A percentile compares a stretch with the other conserved stretches of the same genome.
phyloP scores from a whole-genome alignment of 1,284 basidiomycete species.

The Ustilago xerochloae region DNA sequence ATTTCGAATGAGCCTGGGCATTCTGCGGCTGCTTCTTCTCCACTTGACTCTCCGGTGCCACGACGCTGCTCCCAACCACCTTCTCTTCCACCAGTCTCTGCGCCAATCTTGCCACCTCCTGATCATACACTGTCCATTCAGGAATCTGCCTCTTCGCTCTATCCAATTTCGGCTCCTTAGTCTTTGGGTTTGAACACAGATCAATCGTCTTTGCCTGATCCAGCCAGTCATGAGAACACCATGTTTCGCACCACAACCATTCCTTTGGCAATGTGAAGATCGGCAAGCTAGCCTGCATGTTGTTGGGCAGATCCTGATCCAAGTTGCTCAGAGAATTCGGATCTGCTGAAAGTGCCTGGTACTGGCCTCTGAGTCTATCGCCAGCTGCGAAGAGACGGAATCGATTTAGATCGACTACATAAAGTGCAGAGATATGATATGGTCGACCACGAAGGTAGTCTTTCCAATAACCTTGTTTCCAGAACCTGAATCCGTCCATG shows the following conservation, averaged over 20 bases:
- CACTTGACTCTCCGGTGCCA: slow-evolving; percentile 33
- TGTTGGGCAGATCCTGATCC: slow-evolving; percentile 76
- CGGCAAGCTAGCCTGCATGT: slow-evolving; percentile 58
- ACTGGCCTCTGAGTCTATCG: slow-evolving; percentile 90
- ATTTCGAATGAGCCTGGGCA: background rate
- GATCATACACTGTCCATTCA: slow-evolving; percentile 94
- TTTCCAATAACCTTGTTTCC: slow-evolving; percentile 79
- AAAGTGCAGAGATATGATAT: slow-evolving; percentile 75
- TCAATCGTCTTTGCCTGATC: slow-evolving; percentile 66
- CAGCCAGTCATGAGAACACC: slow-evolving; percentile 62
- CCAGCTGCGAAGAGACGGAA: slow-evolving; percentile 80
- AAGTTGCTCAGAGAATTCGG: slow-evolving; percentile 92
- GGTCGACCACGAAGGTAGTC: slow-evolving; percentile 49
- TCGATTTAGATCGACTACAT: slow-evolving; percentile 93
- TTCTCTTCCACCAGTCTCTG: slow-evolving; percentile 49
- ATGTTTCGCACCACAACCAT: slow-evolving; percentile 68
- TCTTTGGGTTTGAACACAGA: slow-evolving; percentile 69
- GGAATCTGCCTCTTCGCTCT: slow-evolving; percentile 89
- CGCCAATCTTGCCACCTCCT: slow-evolving; percentile 68
- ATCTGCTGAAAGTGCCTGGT: slow-evolving; percentile 91
- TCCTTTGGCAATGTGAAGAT: slow-evolving; percentile 62
- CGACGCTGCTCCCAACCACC: slow-evolving; percentile 27
- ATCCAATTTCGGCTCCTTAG: slow-evolving; percentile 92
- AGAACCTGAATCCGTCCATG: slow-evolving; percentile 96
- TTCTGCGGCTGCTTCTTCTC: background rate